Evolutionary conservation across 2,329 filamentous ascomycete genomes (phyloP).

Genomic region (Penicillium sp.): DNA sequence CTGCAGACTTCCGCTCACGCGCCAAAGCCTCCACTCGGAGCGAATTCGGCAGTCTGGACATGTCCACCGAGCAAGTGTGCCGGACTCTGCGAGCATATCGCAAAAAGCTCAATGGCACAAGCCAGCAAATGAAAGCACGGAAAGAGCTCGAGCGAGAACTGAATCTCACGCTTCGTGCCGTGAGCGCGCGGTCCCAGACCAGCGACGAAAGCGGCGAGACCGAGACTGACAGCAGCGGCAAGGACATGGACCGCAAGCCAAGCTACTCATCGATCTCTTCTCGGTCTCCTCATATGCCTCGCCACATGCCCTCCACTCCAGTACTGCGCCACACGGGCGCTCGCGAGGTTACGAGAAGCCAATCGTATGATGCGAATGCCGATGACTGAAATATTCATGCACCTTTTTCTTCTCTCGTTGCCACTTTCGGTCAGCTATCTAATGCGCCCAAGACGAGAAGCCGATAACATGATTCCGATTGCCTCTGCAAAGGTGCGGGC

Average conservation of each 20-base stretch:
- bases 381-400: constrained; percentile 12
- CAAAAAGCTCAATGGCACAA: constrained; percentile 54
- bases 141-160: constrained; percentile 60
- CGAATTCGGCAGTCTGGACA: constrained; percentile 50
- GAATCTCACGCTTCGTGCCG: constrained; percentile 40
- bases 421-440: not conserved
- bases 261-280: constrained; percentile 21
- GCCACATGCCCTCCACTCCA: constrained; percentile 38
- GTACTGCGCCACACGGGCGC: constrained; percentile 27
- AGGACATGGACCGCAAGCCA: constrained; percentile 32
- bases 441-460: not conserved
- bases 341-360: constrained; percentile 28
- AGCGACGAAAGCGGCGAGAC: constrained; percentile 33
- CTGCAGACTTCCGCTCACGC: constrained; percentile 51
- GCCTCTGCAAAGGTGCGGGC: not conserved
- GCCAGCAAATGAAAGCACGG: constrained; percentile 49
- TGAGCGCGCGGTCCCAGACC: constrained; percentile 32
- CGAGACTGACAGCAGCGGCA: constrained; percentile 41
- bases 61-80: constrained; percentile 58
- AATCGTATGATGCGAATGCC: constrained; percentile 35
- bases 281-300: constrained; percentile 28
- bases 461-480: not conserved
- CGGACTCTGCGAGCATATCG: constrained; percentile 58
- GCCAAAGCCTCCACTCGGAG: constrained; percentile 38
- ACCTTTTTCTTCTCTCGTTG: constrained; percentile 1